Evolutionary conservation across 2,329 filamentous ascomycete genomes (phyloP).

Genomic region (Falciphora oryzae): DNA sequence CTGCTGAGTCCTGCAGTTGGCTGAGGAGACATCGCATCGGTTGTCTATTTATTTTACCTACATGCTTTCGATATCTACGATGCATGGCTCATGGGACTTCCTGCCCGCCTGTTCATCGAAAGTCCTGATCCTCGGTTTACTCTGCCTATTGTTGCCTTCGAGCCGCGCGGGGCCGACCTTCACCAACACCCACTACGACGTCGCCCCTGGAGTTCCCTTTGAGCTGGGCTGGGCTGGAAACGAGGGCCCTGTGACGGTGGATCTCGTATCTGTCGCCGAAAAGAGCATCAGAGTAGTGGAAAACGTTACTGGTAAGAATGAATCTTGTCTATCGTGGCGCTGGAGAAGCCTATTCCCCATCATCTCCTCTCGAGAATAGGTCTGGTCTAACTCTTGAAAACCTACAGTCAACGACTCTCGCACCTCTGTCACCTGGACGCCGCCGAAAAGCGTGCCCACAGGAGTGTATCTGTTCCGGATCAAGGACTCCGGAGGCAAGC

Average conservation of each 20-base stretch:
- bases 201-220: not conserved
- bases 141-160: not conserved
- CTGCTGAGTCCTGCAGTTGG: not conserved
- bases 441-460: not conserved
- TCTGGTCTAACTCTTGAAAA: not conserved
- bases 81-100: not conserved
- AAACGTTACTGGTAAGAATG: not conserved
- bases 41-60: not conserved
- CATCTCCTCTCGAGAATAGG: not conserved
- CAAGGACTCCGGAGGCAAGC: not conserved
- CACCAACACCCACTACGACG: not conserved
- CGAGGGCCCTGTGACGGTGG: not conserved
- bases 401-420: not conserved
- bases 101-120: not conserved
- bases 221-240: not conserved
- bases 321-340: not conserved
- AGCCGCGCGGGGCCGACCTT: not conserved
- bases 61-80: not conserved
- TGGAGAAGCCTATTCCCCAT: not conserved
- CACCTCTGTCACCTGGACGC: not conserved
- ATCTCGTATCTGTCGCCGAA: not conserved
- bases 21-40: not conserved
- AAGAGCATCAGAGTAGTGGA: not conserved
- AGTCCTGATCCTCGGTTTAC: not conserved
- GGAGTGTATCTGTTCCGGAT: not conserved